Base-by-base conservation (phyloP, 2,329 filamentous ascomycete genomes). In the Fusarium newnesense region DNA sequence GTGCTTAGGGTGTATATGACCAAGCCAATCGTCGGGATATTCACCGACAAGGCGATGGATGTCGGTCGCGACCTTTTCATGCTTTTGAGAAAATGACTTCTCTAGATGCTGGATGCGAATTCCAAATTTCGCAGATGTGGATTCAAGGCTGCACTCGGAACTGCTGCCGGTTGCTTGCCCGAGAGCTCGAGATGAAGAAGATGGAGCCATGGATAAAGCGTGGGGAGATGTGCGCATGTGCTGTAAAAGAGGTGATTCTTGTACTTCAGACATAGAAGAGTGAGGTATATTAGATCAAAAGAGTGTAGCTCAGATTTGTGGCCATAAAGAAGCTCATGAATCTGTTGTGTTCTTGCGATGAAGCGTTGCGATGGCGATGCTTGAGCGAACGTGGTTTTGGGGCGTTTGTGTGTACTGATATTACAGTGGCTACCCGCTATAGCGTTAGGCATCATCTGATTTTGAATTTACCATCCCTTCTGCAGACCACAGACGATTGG, bases 41-140 rank as follows among this genome's bases (percentile, higher is more conserved):
- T 39, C 37, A 19, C 37, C 37, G 9, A 47, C 3, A 13, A 47
- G 26, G 13, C 19, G 26, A 11, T 30, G 15, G 5, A 10, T 30
- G 1, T 47, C 16, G 19, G 12, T 30, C 5, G 26, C 26, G 19
- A 30, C 8, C 9, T n/a, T 16, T 21, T 18, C 11, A 19, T 26
- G 1, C 18, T 44, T 26, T 4, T 19, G 4, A 24, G 11, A 19
- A 5, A 26, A 2, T 13, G 4, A 11, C 7, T 8, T 26, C 8
- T 44, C 43, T 18, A 16, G 19, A 2, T 24, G 16, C 1, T 26
- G 16, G 11, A 44, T 44, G 1, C 24, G 24, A 9, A 44, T 9
- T 44, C 24, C 24, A 0, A 24, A 26, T 0, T 26, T 24, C 4
- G 4, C 24, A 4, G 24, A 26, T 44, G 26, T 26, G 0, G n/a